These are phyloP conservation scores for Haematococcus sp. DNA, from an alignment of 139 green algal species.

Conservation along the genomic window DNA sequence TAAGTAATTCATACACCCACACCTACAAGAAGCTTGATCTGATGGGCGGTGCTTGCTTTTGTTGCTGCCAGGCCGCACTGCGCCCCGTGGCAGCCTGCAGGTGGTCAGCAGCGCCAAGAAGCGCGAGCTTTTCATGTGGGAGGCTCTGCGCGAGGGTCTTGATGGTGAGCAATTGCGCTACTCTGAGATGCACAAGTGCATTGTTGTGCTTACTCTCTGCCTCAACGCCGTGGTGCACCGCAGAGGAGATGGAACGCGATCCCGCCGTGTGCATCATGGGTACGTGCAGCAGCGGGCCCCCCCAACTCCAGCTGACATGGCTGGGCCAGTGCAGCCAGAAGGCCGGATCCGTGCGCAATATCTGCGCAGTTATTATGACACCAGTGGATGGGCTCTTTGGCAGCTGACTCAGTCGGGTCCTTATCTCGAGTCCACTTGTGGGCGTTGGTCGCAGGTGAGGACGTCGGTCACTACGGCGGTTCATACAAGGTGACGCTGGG, in stretches of 20 bases:
- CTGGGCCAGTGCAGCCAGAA: background rate
- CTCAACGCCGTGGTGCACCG: too few relatives aligned
- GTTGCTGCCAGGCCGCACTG: background rate
- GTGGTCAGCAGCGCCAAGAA: slow-evolving; percentile 40
- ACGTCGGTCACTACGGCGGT: slow-evolving; percentile 94
- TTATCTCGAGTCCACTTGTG: background rate
- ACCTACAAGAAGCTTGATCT: background rate
- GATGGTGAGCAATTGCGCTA: slow-evolving; percentile 36
- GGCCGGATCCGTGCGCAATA: background rate
- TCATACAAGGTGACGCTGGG: slow-evolving; percentile 92
- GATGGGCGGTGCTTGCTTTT: background rate
- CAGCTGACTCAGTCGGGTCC: background rate
- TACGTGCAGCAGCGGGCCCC: slow-evolving; percentile 20
- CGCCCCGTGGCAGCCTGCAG: background rate
- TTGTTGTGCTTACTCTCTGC: too few relatives aligned
- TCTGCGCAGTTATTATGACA: background rate
- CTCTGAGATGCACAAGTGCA: too few relatives aligned
- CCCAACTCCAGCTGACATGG: background rate
- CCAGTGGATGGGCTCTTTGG: background rate
- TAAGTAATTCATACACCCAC: too few relatives aligned
- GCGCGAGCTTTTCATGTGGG: slow-evolving; percentile 89
- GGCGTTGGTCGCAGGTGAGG: slow-evolving; percentile 66
- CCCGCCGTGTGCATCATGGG: slow-evolving; percentile 88
- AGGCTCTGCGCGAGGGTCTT: slow-evolving; percentile 81
- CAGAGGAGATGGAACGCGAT: slow-evolving; percentile 94